These are phyloP conservation scores for Botrytis sinoallii DNA, from an alignment of 2,329 filamentous ascomycete genomes.

Conservation along the genomic window DNA sequence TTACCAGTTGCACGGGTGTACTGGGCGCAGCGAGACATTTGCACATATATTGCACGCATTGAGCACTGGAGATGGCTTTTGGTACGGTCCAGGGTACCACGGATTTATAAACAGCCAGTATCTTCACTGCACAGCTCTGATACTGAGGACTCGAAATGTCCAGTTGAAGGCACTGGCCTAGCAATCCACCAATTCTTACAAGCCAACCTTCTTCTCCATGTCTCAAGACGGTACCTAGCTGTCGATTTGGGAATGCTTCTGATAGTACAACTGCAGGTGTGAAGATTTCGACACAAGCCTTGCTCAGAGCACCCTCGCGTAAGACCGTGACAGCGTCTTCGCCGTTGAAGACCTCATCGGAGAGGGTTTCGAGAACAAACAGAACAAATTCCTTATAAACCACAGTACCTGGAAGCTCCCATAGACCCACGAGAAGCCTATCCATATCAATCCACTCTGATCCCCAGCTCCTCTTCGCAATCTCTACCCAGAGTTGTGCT, in stretches of 20 bases:
- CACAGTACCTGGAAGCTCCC: constrained; percentile 64
- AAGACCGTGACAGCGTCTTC: constrained; percentile 85
- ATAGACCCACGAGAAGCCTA: constrained; percentile 72
- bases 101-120: constrained; percentile 72
- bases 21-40: constrained; percentile 67
- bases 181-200: constrained; percentile 67
- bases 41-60: constrained; percentile 68
- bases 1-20: constrained; percentile 71
- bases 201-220: constrained; percentile 86
- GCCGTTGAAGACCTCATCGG: constrained; percentile 88
- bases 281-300: constrained; percentile 90
- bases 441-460: constrained; percentile 96
- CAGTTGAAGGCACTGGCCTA: constrained; percentile 68
- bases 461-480: constrained; percentile 92
- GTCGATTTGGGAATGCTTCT: constrained; percentile 72
- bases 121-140: constrained; percentile 69
- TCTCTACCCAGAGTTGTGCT: constrained; percentile 89
- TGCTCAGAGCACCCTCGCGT: constrained; percentile 79
- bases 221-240: constrained; percentile 61
- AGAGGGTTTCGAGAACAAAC: constrained; percentile 83
- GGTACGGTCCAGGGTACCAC: constrained; percentile 85
- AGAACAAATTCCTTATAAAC: constrained; percentile 82
- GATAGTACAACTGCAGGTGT: constrained; percentile 73
- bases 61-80: constrained; percentile 70
- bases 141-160: constrained; percentile 64